Evolutionary conservation across 176 grass and related monocot genomes (phyloP).

Genomic region (Triticum timopheevii): DNA sequence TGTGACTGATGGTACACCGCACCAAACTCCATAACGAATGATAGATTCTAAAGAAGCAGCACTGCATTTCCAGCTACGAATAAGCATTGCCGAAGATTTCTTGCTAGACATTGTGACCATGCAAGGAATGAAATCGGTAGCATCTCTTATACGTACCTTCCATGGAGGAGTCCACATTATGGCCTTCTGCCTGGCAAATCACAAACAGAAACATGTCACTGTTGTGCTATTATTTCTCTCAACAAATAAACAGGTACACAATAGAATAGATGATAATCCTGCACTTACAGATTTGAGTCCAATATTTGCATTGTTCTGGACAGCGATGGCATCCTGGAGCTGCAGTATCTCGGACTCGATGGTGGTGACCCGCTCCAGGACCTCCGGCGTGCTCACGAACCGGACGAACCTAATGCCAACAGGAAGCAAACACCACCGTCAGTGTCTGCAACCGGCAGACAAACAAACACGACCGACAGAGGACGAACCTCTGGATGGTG

Average conservation of each 20-base stretch:
- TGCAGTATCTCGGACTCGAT: conserved; percentile 93
- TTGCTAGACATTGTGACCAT: background rate
- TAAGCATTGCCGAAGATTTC: background rate
- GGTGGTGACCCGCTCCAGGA: conserved; percentile 90
- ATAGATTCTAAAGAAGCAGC: background rate
- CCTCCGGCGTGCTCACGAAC: conserved; percentile 94
- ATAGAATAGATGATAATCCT: background rate
- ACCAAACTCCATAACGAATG: conserved; percentile 8
- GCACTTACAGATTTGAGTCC: conserved; percentile 56
- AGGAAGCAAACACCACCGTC: too few species aligned
- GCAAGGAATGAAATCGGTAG: background rate
- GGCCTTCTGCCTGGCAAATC: conserved; percentile 61
- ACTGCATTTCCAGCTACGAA: background rate
- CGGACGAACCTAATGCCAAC: conserved; percentile 66
- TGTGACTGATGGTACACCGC: conserved; percentile 9
- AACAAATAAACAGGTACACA: conserved; percentile 3
- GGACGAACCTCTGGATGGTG: conserved; percentile 82
- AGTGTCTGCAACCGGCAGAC: too few species aligned
- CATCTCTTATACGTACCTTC: conserved; percentile 42
- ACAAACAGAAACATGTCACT: conserved; percentile 40
- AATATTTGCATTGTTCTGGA: conserved; percentile 81
- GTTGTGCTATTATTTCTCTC: background rate
- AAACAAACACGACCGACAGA: too few species aligned
- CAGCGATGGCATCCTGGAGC: conserved; percentile 76
- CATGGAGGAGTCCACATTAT: conserved; percentile 59